Percentiles rank a stretch among this genome's conserved stretches.
Conservation (phyloP, 2,329 filamentous ascomycete genomes). For the Gnomoniopsis smithogilvyi region DNA sequence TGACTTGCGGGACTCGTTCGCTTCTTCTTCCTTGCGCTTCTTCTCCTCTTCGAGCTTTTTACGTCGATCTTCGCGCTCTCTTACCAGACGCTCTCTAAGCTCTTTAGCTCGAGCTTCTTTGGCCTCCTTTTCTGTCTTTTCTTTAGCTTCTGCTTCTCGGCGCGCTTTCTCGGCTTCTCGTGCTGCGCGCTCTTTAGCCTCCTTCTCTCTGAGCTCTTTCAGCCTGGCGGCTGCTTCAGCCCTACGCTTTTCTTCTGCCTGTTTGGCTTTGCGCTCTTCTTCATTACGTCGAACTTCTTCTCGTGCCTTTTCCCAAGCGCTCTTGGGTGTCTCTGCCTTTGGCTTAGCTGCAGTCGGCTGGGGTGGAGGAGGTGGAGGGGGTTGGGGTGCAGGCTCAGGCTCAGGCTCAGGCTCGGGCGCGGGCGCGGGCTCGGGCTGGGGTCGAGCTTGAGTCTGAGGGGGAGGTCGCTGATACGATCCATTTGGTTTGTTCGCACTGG, state of each 20-base stretch:
- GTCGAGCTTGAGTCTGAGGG: constrained; percentile 15
- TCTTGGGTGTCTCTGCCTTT: constrained; percentile 36
- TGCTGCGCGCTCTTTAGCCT: constrained; percentile 42
- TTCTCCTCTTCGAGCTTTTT: constrained; percentile 30
- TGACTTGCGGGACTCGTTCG: constrained; percentile 36
- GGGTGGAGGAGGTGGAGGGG: constrained; percentile 17
- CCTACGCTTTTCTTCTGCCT: constrained; percentile 58
- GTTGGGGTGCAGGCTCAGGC: constrained; percentile 20
- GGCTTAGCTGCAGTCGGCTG: constrained; percentile 23
- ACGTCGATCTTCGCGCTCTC: constrained; percentile 18
- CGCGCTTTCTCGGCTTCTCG: constrained; percentile 25
- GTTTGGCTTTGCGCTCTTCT: constrained; percentile 59
- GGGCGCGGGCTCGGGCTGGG: background rate
- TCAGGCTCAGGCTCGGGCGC: background rate
- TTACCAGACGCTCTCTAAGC: constrained; percentile 25
- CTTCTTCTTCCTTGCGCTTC: constrained; percentile 28
- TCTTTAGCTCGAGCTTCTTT: constrained; percentile 35
- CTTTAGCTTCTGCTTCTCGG: constrained; percentile 30
- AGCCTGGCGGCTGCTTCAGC: constrained; percentile 53
- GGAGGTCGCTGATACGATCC: constrained; percentile 24
- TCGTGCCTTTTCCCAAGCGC: constrained; percentile 65
- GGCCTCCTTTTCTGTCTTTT: constrained; percentile 30
- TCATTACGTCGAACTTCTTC: constrained; percentile 64
- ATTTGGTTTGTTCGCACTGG: constrained; percentile 24
- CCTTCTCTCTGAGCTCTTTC: constrained; percentile 54